Evolutionary conservation across 306 rosid genomes (phyloP), one percentile per base, ranked within the genome.

Genomic region (Cucurbita ficifolia): DNA sequence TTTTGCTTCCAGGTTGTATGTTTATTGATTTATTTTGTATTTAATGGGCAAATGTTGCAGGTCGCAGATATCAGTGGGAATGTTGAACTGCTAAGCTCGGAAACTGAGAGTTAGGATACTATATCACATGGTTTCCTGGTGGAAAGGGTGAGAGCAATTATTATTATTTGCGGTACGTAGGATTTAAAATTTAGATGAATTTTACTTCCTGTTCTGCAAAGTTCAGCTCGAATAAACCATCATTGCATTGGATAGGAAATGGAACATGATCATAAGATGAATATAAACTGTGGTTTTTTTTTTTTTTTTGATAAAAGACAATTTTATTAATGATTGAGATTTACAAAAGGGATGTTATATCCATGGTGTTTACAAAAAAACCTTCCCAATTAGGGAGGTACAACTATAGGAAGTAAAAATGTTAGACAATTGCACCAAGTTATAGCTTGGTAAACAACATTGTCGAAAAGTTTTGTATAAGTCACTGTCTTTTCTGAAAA

Each of bases 111-210:
- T 59, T 74, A 68, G 75, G 84, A 82, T 63, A 64, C 80, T 43
- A 17, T 53, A 75, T 68, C 48, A 64, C 58, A 77, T 75, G 68
- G 42, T 55, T 54, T 59, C 22, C 71, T 61, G 48, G 79, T 45
- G 79, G 79, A 81, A 81, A 72, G 54, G 87, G 89, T 81, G 67
- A 77, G 87, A 65, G 65, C 18, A 35, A 60, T n/a, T 49, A 53
- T 18, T 60, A 29, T 11, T n/a, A 33, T 39, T 35, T 39, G 5
- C 11, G 18, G 40, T 18, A 73, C 33, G 54, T 59, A 14, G 10
- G 70, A 8, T 74, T 24, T 18, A 33, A n/a, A 13, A 38, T 42
- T 36, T 12, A 42, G 38, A 56, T 39, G 36, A 0, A 9, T 73
- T 73, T 8, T 71, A 16, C n/a, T 35, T 29, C 33, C 40, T 16